phyloP scores from a whole-genome alignment of 768 basidiomycete species.

The Scleroderma bovista region DNA sequence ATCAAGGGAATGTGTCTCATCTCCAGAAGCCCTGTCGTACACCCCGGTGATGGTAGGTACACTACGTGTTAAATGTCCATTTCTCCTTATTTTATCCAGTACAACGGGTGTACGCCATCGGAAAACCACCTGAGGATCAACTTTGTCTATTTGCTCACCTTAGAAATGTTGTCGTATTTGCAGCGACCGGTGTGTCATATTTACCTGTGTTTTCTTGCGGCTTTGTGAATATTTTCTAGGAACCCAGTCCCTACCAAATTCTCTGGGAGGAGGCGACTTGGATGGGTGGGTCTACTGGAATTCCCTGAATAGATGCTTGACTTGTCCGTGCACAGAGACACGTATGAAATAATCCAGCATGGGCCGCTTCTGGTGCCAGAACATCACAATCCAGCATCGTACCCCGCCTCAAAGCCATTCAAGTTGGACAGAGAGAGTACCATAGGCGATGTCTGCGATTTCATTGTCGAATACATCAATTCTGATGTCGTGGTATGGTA shows the following conservation, averaged over 20 bases:
- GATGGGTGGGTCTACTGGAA: conserved; percentile 51
- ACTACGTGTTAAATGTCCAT: not conserved
- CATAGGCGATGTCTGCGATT: conserved; percentile 71
- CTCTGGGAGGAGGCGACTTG: conserved; percentile 72
- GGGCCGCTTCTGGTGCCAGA: conserved; percentile 49
- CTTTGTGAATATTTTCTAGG: conserved; percentile 32
- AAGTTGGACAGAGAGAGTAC: conserved; percentile 43
- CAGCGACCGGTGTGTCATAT: conserved; percentile 44
- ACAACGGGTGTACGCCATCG: conserved; percentile 66
- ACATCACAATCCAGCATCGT: conserved; percentile 47
- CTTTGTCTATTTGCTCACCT: conserved; percentile 55
- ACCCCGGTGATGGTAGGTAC: conserved; percentile 64
- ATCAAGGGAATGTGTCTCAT: conserved; percentile 58
- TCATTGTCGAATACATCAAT: conserved; percentile 79
- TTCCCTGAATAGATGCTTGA: not conserved
- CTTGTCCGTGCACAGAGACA: conserved; percentile 40
- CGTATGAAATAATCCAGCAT: conserved; percentile 57
- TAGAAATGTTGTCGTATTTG: conserved; percentile 69
- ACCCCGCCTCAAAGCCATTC: conserved; percentile 35
- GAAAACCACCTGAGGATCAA: conserved; percentile 53
- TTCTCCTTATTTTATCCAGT: conserved; percentile 34
- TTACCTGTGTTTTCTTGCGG: not conserved
- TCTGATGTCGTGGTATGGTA: conserved; percentile 67
- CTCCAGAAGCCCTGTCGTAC: conserved; percentile 67
- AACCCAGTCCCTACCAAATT: conserved; percentile 57